phyloP scores from a whole-genome alignment of 2,329 filamentous ascomycete genomes.

The Aspergillus piperis region DNA sequence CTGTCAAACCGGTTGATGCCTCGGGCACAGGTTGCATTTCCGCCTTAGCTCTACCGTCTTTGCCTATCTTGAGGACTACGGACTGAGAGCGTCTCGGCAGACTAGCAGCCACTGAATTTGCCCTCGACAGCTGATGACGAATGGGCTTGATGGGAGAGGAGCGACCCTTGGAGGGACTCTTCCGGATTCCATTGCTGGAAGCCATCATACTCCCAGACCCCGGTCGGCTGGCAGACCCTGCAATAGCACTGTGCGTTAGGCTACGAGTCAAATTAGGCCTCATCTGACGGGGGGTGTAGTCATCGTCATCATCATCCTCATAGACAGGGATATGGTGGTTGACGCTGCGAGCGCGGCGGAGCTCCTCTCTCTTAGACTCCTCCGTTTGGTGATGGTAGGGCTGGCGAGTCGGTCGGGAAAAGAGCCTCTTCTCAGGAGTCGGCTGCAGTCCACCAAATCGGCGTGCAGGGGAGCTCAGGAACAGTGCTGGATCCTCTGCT shows the following conservation, averaged over 20 bases:
- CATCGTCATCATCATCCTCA: constrained; percentile 37
- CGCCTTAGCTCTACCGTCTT: constrained; percentile 51
- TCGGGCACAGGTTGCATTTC: constrained; percentile 43
- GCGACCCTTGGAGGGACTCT: constrained; percentile 46
- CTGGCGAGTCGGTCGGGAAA: constrained; percentile 37
- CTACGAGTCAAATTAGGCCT: constrained; percentile 44
- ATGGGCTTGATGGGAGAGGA: constrained; percentile 44
- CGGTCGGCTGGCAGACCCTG: constrained; percentile 30
- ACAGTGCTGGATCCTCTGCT: constrained; percentile 50
- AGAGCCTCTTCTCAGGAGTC: constrained; percentile 30
- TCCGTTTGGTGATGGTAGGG: constrained; percentile 53
- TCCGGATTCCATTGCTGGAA: constrained; percentile 40
- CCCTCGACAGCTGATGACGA: constrained; percentile 34
- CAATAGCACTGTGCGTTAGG: constrained; percentile 42
- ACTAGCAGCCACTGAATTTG: constrained; percentile 33
- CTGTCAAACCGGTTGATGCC: constrained; percentile 35
- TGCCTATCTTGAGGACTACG: constrained; percentile 50
- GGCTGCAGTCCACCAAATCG: constrained; percentile 46
- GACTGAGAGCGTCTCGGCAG: constrained; percentile 43
- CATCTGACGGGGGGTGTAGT: constrained; percentile 34
- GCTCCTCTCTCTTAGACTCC: constrained; percentile 48
- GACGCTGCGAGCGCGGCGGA: constrained; percentile 37
- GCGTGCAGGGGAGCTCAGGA: constrained; percentile 51
- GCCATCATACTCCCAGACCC: constrained; percentile 35
- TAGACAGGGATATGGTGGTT: constrained; percentile 31